phyloP scores from a whole-genome alignment of 495 filamentous ascomycete genomes.

The Glonium stellatum region DNA sequence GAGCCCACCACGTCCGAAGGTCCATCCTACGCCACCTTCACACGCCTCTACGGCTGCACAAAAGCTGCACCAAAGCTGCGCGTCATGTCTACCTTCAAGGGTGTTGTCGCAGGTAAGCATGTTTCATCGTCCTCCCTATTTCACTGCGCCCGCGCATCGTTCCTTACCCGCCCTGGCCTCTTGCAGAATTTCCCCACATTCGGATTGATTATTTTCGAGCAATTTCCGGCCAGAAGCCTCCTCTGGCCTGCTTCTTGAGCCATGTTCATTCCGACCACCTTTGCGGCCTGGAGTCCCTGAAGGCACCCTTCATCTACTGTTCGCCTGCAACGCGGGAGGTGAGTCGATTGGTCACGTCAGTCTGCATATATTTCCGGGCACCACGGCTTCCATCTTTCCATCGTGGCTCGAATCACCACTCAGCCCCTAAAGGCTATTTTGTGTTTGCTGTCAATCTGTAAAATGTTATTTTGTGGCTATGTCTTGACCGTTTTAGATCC shows the following conservation, averaged over 20 bases:
- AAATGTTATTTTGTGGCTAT: neutral
- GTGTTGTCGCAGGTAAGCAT: conserved; percentile 51
- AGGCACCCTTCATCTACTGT: conserved; percentile 80
- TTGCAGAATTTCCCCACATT: conserved; percentile 63
- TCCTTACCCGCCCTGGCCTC: conserved; percentile 7
- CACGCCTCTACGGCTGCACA: too few species aligned
- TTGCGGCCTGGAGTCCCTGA: conserved; percentile 68
- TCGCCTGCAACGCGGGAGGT: conserved; percentile 77
- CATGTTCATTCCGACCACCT: conserved; percentile 94
- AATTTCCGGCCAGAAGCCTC: conserved; percentile 47
- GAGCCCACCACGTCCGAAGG: too few species aligned
- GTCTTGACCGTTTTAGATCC: conserved; percentile 37
- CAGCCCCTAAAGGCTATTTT: neutral
- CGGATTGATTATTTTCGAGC: conserved; percentile 78
- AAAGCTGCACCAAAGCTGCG: neutral
- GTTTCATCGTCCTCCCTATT: conserved; percentile 6
- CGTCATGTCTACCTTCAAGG: conserved; percentile 77
- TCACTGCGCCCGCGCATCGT: neutral
- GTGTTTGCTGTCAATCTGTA: neutral
- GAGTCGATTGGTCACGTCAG: conserved; percentile 12
- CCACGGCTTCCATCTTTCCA: neutral
- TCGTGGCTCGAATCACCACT: conserved; percentile 2
- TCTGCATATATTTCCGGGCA: conserved; percentile 2
- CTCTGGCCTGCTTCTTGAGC: conserved; percentile 81
- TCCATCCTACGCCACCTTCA: too few species aligned